Evolutionary conservation across 805 yeast genomes (phyloP).

Genomic region (Kuraishia molischiana): DNA sequence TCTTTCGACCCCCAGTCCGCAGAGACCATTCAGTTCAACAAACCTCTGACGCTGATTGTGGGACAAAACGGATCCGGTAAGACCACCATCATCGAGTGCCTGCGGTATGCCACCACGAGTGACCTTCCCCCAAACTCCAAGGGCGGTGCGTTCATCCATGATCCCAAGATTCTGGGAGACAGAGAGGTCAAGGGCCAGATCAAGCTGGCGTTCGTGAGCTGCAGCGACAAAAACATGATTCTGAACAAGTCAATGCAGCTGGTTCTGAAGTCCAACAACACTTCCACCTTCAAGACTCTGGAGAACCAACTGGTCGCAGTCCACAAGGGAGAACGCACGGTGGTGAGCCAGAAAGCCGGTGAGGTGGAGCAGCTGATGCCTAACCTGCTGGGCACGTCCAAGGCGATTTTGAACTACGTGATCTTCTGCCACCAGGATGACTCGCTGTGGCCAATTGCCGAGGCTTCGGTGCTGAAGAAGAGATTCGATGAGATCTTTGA

Average conservation of each 20-base stretch:
- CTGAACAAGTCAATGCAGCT: constrained; percentile 81
- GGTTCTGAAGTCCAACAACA: constrained; percentile 45
- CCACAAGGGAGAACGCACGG: constrained; percentile 55
- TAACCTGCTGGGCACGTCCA: constrained; percentile 74
- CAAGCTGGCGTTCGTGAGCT: constrained; percentile 72
- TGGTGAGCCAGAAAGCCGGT: constrained; percentile 71
- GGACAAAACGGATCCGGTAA: constrained; percentile 97
- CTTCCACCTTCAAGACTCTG: constrained; percentile 72
- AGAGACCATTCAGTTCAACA: constrained; percentile 82
- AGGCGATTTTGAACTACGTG: constrained; percentile 82
- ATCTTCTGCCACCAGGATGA: constrained; percentile 98
- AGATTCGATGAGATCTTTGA: constrained; percentile 95
- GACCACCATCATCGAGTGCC: constrained; percentile 91
- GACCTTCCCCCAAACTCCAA: constrained; percentile 91
- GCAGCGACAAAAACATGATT: constrained; percentile 70
- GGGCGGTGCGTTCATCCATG: constrained; percentile 94
- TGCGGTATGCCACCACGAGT: constrained; percentile 91
- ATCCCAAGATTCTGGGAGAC: constrained; percentile 73
- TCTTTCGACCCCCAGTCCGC: constrained; percentile 81
- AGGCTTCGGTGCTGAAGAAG: constrained; percentile 81
- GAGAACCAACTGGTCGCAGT: constrained; percentile 80
- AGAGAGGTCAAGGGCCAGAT: constrained; percentile 83
- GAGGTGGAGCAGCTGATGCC: constrained; percentile 84
- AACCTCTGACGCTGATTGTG: constrained; percentile 86
- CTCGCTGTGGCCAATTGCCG: constrained; percentile 91